A percentile compares a stretch with the other conserved stretches of the same genome.
Conservation (phyloP, 805 yeast species). For the Saccharomycopsis capsularis region DNA sequence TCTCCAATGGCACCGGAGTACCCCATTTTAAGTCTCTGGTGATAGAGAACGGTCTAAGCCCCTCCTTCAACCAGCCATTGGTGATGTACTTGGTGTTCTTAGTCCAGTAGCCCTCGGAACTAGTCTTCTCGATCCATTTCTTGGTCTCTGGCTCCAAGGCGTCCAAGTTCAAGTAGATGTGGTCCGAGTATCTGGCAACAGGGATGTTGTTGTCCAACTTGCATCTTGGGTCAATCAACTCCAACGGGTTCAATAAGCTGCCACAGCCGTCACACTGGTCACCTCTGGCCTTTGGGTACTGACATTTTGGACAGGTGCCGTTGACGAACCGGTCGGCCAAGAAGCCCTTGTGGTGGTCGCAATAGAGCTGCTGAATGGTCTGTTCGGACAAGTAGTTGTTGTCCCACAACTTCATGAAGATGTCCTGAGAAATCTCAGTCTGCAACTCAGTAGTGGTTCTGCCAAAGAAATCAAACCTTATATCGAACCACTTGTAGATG, state of each 20-base stretch:
- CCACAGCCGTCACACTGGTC: constrained; percentile 99
- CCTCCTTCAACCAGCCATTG: constrained; percentile 88
- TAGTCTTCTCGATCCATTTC: constrained; percentile 64
- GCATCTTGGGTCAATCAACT: constrained; percentile 91
- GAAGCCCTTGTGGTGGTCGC: constrained; percentile 84
- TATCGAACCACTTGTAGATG: constrained; percentile 95
- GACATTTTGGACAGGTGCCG: constrained; percentile 95
- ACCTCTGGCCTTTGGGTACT: constrained; percentile 95
- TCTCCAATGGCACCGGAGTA: constrained; percentile 90
- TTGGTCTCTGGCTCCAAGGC: constrained; percentile 72
- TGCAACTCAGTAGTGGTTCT: constrained; percentile 90
- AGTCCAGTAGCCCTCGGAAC: constrained; percentile 80
- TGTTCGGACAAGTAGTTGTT: constrained; percentile 82
- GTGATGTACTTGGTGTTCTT: constrained; percentile 86
- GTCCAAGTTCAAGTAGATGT: constrained; percentile 75
- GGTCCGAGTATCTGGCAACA: constrained; percentile 71
- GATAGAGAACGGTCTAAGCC: constrained; percentile 88
- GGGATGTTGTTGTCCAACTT: constrained; percentile 85
- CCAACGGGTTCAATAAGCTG: constrained; percentile 79
- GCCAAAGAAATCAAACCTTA: constrained; percentile 92
- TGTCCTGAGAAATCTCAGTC: constrained; percentile 93
- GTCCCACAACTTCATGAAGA: constrained; percentile 67
- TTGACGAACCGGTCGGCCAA: constrained; percentile 96
- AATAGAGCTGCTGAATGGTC: constrained; percentile 81
- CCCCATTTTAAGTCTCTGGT: constrained; percentile 99